Evolutionary conservation across 2,329 filamentous ascomycete genomes (phyloP), one percentile per base, ranked within the genome.

Genomic region (Aspergillus tubingensis): DNA sequence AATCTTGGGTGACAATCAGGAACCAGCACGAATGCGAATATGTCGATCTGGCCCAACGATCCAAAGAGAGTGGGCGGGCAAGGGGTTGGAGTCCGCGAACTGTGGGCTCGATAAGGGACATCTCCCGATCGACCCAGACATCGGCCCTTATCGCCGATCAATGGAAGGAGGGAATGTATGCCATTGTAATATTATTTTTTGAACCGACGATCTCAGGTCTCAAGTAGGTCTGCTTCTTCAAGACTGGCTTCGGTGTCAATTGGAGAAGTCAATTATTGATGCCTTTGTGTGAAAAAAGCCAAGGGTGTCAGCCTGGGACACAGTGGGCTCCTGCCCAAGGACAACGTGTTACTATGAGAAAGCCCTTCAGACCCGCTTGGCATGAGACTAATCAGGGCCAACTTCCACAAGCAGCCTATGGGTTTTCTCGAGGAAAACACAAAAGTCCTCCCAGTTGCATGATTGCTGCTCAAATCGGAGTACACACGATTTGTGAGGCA

Each of bases 71-170:
- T 21, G 41, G 11, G 17, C 11, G 41, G 41, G 13, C 21, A 44
- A 44, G 41, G 41, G 17, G 41, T 44, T 1, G 32, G 32, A 23
- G 30, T 32, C 30, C 30, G 49, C n/a, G 17, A 53, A 39, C 17
- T 41, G 32, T 21, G 10, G 32, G n/a, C 41, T 44, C 41, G 19
- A 44, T 44, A 52, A 52, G 50, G 30, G 19, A 5, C 36, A 23
- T 8, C n/a, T n/a, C 39, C 32, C 39, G 32, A 53, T 17, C 44
- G 8, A 47, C 11, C 39, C 30, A 55, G 13, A 25, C 30, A 36
- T 47, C 53, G 53, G 41, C 41, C 23, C 39, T 36, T 47, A 32
- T 55, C 39, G 53, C 53, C 53, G 39, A 55, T 36, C 41, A 41
- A 55, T 44, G 17, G 25, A 32, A 55, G 19, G 17, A 25, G 7